Base-by-base conservation (phyloP, 169 alveolate genomes). In the Cyclospora cayetanensis region DNA sequence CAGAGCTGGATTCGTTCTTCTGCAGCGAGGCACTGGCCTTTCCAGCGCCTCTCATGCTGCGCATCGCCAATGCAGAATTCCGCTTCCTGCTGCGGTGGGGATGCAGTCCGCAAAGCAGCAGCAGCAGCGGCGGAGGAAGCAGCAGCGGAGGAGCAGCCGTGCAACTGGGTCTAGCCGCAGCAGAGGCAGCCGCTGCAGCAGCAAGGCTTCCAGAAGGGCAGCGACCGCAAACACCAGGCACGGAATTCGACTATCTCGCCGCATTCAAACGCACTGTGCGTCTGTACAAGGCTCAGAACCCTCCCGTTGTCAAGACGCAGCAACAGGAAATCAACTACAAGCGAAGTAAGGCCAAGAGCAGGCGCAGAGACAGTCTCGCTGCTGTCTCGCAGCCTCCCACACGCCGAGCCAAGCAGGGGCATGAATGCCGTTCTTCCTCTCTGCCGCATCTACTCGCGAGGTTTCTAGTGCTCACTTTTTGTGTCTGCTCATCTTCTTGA, bases 1-100 rank as follows among this genome's bases (percentile, higher is more conserved):
- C 91, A 9, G 91, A 85, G 52, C 68, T 85, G 34, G 91, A 46
- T 18, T 25, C 4, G 25, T 63, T 66, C 11, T 76, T 85, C n/a
- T 25, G 50, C 31, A 68, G 31, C 18, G 91, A 83, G 43, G 79
- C 18, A 11, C 11, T 39, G 3, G 25, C 7, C 72, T 63, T 85
- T 39, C 91, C 76, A 25, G 55, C 91, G 22, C 50, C 53, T 25
- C 46, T 85, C 18, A 29, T 85, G 53, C 84, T 85, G n/a, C 65
- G 91, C 29, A 41, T 85, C 22, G 91, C 91, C n/a, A 85, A 85
- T 42, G 76, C 84, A 29, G 91, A 85, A 53, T 85, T 74, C 53
- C 63, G 91, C 0, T 31, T 85, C 37, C 43, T 85, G 37, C 43
- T 70, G 82, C 46, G 46, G 52, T 35, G 46, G 82, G 46, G 46